phyloP scores from a whole-genome alignment of 2,329 filamentous ascomycete species.

The Beauveria australis region DNA sequence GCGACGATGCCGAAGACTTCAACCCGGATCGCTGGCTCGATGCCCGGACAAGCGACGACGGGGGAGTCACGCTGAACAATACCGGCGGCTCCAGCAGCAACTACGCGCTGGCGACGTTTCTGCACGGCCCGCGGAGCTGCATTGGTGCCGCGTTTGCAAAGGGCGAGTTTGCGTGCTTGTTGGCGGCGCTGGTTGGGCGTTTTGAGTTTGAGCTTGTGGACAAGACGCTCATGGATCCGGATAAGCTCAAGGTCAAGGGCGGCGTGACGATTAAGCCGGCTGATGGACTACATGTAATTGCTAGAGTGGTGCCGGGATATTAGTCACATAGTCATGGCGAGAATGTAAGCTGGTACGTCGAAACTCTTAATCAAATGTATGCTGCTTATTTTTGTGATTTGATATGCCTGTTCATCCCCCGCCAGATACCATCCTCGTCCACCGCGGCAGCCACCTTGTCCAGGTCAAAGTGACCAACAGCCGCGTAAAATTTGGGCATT shows the following conservation, averaged over 20 bases:
- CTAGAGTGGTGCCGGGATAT: slow-evolving; percentile 60
- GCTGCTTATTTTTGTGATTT: neutral
- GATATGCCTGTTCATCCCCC: neutral
- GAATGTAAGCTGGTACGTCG: too few species aligned
- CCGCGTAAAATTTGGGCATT: neutral
- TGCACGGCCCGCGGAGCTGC: slow-evolving; percentile 79
- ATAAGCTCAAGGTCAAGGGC: slow-evolving; percentile 57
- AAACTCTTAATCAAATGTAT: too few species aligned
- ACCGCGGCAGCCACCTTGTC: neutral
- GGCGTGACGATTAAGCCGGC: slow-evolving; percentile 65
- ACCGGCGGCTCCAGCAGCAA: slow-evolving; percentile 64
- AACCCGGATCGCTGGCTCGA: slow-evolving; percentile 70
- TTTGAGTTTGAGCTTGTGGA: slow-evolving; percentile 57
- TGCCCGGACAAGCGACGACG: slow-evolving; percentile 18
- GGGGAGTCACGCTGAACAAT: slow-evolving; percentile 17
- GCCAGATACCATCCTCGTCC: neutral
- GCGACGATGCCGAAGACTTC: slow-evolving; percentile 64
- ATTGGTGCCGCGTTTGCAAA: slow-evolving; percentile 77
- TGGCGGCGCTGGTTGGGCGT: slow-evolving; percentile 68
- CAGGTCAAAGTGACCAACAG: neutral
- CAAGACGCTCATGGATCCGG: slow-evolving; percentile 56
- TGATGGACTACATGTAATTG: slow-evolving; percentile 61
- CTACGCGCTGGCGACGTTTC: slow-evolving; percentile 71
- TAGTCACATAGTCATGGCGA: slow-evolving; percentile 7
- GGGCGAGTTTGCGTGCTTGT: slow-evolving; percentile 74